phyloP scores from a whole-genome alignment of 805 yeast genomes.

The Yamadazyma endophytica region DNA sequence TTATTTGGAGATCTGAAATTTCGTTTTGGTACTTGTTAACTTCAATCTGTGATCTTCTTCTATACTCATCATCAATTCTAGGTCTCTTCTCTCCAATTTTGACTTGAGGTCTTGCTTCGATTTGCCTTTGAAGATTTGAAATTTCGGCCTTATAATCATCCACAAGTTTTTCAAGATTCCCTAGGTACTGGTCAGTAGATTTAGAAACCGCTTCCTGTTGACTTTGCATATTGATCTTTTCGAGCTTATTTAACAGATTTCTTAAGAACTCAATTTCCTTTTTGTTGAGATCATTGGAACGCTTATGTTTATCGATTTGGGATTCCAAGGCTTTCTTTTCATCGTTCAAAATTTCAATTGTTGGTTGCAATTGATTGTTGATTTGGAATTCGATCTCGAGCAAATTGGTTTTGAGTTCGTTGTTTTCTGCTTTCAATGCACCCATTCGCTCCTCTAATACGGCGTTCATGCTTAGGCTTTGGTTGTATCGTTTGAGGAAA shows the following conservation, averaged over 20 bases:
- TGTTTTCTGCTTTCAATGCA: conserved; percentile 15
- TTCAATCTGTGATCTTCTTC: conserved; percentile 12
- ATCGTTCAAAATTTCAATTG: conserved; percentile 8
- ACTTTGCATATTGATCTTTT: conserved; percentile 18
- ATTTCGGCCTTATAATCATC: conserved; percentile 54
- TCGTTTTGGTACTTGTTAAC: conserved; percentile 27
- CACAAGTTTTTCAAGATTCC: conserved; percentile 44
- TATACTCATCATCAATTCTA: conserved; percentile 17
- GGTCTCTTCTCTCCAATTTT: conserved; percentile 21
- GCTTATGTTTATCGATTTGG: conserved; percentile 37
- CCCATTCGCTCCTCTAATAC: conserved; percentile 35
- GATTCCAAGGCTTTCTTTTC: conserved; percentile 12
- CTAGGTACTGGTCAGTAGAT: conserved; percentile 32
- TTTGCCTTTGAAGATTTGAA: conserved; percentile 36
- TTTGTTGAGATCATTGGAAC: conserved; percentile 47
- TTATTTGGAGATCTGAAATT: conserved; percentile 32
- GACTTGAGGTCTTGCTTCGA: conserved; percentile 20
- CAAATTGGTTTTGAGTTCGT: conserved; percentile 13
- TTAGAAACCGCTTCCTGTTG: conserved; percentile 22
- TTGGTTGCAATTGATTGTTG: conserved; percentile 10
- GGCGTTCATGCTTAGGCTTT: conserved; percentile 25
- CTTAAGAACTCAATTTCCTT: conserved; percentile 59
- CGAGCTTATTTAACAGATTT: conserved; percentile 50
- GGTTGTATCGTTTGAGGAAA: conserved; percentile 7
- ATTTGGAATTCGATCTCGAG: conserved; percentile 10